Conservation (phyloP, 208 protist genomes). For the Crithidia thermophila region DNA sequence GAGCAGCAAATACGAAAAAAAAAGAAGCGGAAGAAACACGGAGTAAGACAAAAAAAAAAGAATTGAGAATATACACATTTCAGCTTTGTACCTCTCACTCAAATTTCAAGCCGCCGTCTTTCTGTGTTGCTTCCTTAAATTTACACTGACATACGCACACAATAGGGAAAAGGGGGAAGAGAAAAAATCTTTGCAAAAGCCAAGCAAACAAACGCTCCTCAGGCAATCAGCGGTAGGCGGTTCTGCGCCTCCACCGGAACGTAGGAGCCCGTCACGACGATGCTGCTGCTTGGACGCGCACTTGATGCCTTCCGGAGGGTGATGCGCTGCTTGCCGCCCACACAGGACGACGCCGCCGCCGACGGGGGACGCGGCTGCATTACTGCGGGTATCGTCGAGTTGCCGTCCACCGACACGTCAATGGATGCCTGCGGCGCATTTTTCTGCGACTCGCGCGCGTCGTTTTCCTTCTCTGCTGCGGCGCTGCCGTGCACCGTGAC, state of each 20-base stretch:
- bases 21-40: constrained; percentile 3
- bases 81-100: too few species aligned
- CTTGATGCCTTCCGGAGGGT: constrained; percentile 10
- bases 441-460: too few species aligned
- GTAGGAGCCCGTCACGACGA: constrained; percentile 11
- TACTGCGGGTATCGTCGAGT: constrained; percentile 5
- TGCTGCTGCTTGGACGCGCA: constrained; percentile 9
- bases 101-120: neutral
- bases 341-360: neutral
- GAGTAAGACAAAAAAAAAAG: constrained; percentile 9
- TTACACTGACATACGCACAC: neutral
- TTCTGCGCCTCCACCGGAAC: neutral
- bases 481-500: neutral
- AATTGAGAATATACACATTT: neutral
- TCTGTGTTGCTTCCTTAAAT: neutral
- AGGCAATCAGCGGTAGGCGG: constrained; percentile 22
- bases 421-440: too few species aligned
- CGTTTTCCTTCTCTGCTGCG: too few species aligned
- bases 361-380: constrained; percentile 20
- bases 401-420: neutral
- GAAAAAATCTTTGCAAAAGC: neutral
- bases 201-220: too few species aligned
- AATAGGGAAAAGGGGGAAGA: neutral
- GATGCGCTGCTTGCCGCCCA: neutral
- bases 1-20: constrained; percentile 4